A percentile compares a stretch with the other conserved stretches of the same genome.
These are phyloP conservation scores for Candida montana DNA, from an alignment of 805 yeast genomes.

Conservation along the genomic window DNA sequence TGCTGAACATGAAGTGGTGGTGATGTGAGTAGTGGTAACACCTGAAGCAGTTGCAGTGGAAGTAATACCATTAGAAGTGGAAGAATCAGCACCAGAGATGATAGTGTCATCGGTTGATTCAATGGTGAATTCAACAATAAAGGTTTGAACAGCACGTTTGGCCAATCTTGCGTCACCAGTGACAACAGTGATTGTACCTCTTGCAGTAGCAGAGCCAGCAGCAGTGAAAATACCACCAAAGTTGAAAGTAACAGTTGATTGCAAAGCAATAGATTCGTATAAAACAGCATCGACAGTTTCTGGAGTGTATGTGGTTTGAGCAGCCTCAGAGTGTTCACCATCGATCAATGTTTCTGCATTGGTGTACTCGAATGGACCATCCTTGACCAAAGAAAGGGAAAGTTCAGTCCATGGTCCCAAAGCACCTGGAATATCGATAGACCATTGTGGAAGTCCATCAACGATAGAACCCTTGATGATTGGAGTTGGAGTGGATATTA, in stretches of 20 bases:
- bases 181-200: background rate
- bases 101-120: constrained; percentile 1
- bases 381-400: background rate
- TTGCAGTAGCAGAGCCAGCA: background rate
- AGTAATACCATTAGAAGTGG: background rate
- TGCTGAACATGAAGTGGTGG: background rate
- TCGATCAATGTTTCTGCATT: constrained; percentile 7
- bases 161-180: background rate
- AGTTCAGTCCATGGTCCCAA: constrained; percentile 7
- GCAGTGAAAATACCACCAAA: constrained; percentile 3
- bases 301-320: background rate
- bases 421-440: constrained; percentile 1
- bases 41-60: background rate
- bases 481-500: background rate
- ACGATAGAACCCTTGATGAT: background rate
- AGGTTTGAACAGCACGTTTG: background rate
- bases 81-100: background rate
- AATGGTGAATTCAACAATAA: background rate
- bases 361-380: constrained; percentile 1
- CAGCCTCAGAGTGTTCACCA: constrained; percentile 4
- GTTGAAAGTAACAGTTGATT: constrained; percentile 2
- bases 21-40: background rate
- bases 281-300: background rate
- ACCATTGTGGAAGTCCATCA: constrained; percentile 1
- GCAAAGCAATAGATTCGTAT: constrained; percentile 11